A percentile compares a stretch with the other conserved stretches of the same genome.
Evolutionary conservation across 1,284 basidiomycete genomes (phyloP).

Genomic region (Hemileccinum hortonii): DNA sequence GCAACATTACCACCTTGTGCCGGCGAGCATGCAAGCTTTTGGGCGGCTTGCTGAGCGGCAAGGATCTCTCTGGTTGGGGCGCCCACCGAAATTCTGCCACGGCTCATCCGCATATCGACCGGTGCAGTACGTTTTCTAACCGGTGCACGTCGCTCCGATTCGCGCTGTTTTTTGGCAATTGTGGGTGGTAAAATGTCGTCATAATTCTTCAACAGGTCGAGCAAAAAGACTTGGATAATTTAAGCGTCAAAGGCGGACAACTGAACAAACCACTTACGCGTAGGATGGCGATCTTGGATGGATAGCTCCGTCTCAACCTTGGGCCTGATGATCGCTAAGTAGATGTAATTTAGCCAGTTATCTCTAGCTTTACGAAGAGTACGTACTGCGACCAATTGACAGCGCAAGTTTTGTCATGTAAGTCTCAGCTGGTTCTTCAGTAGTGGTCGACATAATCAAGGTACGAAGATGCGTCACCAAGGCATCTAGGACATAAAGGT

Average conservation of each 20-base stretch:
- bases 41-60: constrained; percentile 67
- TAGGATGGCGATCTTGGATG: constrained; percentile 83
- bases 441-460: constrained; percentile 66
- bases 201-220: constrained; percentile 83
- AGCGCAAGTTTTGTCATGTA: constrained; percentile 86
- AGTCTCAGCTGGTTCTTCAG: constrained; percentile 70
- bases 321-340: constrained; percentile 76
- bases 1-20: constrained; percentile 27
- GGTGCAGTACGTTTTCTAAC: constrained; percentile 84
- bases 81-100: constrained; percentile 69
- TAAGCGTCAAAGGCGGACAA: constrained; percentile 1
- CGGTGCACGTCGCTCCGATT: constrained; percentile 80
- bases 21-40: constrained; percentile 40
- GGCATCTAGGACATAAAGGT: constrained; percentile 81
- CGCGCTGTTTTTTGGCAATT: constrained; percentile 79
- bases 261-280: constrained; percentile 45
- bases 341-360: constrained; percentile 1
- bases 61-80: constrained; percentile 79
- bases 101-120: constrained; percentile 83
- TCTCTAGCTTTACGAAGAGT: background rate
- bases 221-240: constrained; percentile 59
- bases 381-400: constrained; percentile 81
- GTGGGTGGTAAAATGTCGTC: constrained; percentile 75
- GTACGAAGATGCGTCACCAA: constrained; percentile 80
- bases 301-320: constrained; percentile 79